These are phyloP conservation scores for Chaetomium fimeti DNA, from an alignment of 495 filamentous ascomycete species.

Conservation along the genomic window DNA sequence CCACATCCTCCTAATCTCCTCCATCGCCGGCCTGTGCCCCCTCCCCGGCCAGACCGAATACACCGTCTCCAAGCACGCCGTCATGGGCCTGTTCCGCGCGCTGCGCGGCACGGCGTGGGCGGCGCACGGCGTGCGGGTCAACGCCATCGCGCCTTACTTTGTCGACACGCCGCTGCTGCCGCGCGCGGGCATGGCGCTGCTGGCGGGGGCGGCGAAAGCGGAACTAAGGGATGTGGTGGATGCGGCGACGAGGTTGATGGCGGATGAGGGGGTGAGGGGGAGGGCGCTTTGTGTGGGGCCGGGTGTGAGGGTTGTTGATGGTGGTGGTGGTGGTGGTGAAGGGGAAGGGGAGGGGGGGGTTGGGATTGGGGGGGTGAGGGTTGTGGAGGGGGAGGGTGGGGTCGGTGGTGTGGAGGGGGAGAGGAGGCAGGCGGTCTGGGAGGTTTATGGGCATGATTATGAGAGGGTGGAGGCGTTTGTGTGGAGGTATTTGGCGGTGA, in stretches of 20 bases:
- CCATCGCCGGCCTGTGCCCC: constrained; percentile 51
- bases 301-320: constrained; percentile 39
- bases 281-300: constrained; percentile 57
- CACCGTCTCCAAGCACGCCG: constrained; percentile 60
- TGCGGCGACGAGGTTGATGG: constrained; percentile 40
- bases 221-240: constrained; percentile 52
- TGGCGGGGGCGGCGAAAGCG: constrained; percentile 55
- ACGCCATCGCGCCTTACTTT: constrained; percentile 64
- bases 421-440: constrained; percentile 44
- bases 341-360: constrained; percentile 31
- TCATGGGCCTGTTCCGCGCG: constrained; percentile 61
- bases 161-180: constrained; percentile 61
- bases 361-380: not conserved
- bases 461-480: constrained; percentile 53
- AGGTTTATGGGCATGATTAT: constrained; percentile 59
- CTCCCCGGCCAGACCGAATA: constrained; percentile 55
- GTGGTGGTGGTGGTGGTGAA: constrained; percentile 3
- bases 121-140: constrained; percentile 53
- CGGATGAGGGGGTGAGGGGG: constrained; percentile 52
- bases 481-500: constrained; percentile 44
- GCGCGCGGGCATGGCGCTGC: constrained; percentile 39
- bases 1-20: constrained; percentile 56
- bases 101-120: constrained; percentile 49
- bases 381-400: constrained; percentile 7
- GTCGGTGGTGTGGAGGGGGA: constrained; percentile 4